Conservation (phyloP, 768 basidiomycete genomes). For the Sarcomyxa edulis region DNA sequence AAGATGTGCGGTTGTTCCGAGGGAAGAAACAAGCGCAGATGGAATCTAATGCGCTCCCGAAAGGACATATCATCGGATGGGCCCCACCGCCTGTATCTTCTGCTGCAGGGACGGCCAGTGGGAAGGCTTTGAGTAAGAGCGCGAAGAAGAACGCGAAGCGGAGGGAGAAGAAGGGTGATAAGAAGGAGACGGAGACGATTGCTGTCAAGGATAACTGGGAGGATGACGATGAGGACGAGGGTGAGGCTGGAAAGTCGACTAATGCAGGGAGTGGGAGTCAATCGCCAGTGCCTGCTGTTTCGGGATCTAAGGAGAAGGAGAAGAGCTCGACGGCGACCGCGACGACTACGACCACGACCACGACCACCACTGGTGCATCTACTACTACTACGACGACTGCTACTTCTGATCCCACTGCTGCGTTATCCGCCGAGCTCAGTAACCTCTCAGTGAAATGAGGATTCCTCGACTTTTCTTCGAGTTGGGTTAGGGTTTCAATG, state of each 20-base stretch:
- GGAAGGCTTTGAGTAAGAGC: slow-evolving; percentile 66
- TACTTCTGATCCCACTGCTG: too few relatives aligned
- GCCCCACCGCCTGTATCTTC: slow-evolving; percentile 49
- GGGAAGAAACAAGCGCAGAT: slow-evolving; percentile 70
- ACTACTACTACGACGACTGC: too few relatives aligned
- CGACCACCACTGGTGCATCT: too few relatives aligned
- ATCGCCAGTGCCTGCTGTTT: too few relatives aligned
- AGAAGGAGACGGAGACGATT: slow-evolving; percentile 41
- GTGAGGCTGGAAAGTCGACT: slow-evolving; percentile 3
- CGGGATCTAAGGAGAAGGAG: too few relatives aligned
- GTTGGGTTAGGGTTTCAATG: too few relatives aligned
- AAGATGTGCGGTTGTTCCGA: slow-evolving; percentile 86
- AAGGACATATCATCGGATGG: slow-evolving; percentile 85
- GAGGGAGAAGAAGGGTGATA: slow-evolving; percentile 45
- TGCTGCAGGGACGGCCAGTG: slow-evolving; percentile 23
- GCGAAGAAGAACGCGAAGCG: slow-evolving; percentile 76
- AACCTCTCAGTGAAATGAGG: too few relatives aligned
- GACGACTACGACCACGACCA: too few relatives aligned
- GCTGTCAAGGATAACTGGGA: slow-evolving; percentile 19
- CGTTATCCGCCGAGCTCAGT: too few relatives aligned
- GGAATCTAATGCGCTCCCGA: slow-evolving; percentile 59
- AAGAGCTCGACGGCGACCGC: too few relatives aligned
- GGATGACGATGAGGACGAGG: slow-evolving; percentile 16
- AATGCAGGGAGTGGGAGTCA: too few relatives aligned
- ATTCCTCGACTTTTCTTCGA: too few relatives aligned